These are phyloP conservation scores for Paxillus ammoniavirescens DNA, from an alignment of 768 basidiomycete genomes.

Conservation along the genomic window DNA sequence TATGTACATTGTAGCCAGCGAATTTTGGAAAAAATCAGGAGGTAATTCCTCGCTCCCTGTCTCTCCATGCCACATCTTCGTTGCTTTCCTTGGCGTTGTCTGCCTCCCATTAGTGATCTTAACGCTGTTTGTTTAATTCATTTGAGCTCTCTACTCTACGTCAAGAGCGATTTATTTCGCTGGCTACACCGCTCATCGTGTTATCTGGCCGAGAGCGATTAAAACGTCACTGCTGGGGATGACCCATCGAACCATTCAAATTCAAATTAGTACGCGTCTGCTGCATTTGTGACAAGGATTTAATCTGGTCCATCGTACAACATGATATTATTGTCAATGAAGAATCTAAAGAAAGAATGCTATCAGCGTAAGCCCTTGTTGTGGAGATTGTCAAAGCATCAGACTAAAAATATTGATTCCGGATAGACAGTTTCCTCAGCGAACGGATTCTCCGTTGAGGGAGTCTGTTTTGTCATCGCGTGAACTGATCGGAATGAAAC, in stretches of 20 bases:
- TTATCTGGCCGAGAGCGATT: no score
- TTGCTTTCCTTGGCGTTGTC: no score
- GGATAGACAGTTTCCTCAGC: constrained; percentile 80
- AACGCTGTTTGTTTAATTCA: no score
- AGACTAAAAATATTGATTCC: constrained; percentile 85
- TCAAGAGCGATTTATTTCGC: no score
- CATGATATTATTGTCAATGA: neutral
- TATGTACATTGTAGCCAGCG: no score
- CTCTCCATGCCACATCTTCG: no score
- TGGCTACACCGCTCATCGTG: no score
- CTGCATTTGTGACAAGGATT: neutral
- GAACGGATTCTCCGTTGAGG: constrained; percentile 78
- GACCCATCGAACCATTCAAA: neutral
- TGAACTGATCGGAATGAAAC: constrained; percentile 17
- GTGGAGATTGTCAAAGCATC: constrained; percentile 35
- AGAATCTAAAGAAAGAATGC: constrained; percentile 4
- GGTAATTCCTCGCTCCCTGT: no score
- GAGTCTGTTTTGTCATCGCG: constrained; percentile 88
- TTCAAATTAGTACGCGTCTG: neutral
- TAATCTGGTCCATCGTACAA: constrained; percentile 17
- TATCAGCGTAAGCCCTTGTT: constrained; percentile 10
- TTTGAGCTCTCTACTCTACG: no score
- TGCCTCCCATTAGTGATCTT: no score
- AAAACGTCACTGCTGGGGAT: no score
- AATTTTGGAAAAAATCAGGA: no score